Conservation (phyloP, 2,329 filamentous ascomycete genomes). For the Aureobasidium sp. region DNA sequence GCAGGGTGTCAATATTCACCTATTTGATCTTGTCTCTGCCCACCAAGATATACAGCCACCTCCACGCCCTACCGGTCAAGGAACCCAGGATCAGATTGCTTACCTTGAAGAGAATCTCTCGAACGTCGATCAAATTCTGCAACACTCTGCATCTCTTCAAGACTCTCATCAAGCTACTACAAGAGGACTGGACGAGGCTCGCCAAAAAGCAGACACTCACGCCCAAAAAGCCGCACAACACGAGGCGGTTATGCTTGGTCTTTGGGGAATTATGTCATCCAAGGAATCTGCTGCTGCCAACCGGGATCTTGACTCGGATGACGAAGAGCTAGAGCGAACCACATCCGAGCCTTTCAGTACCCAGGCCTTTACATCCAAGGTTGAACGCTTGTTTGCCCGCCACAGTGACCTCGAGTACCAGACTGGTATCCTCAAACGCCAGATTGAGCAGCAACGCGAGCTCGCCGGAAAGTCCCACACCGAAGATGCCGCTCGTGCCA, state of each 20-base stretch:
- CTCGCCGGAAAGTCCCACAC: slow-evolving; percentile 79
- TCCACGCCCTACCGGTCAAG: slow-evolving; percentile 49
- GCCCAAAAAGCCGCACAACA: slow-evolving; percentile 45
- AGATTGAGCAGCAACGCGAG: slow-evolving; percentile 92
- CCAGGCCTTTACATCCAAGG: slow-evolving; percentile 65
- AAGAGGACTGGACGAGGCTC: slow-evolving; percentile 18
- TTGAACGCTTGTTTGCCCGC: slow-evolving; percentile 70
- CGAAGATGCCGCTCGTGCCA: slow-evolving; percentile 33
- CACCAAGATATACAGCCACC: slow-evolving; percentile 46
- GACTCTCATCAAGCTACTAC: slow-evolving; percentile 18
- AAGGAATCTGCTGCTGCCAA: slow-evolving; percentile 30
- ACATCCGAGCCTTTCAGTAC: slow-evolving; percentile 55
- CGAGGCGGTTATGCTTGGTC: slow-evolving; percentile 42
- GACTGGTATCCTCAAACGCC: slow-evolving; percentile 77
- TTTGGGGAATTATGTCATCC: slow-evolving; percentile 45
- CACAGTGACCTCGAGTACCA: slow-evolving; percentile 76
- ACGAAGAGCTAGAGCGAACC: slow-evolving; percentile 29
- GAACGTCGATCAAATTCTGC: slow-evolving; percentile 25
- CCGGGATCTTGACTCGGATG: slow-evolving; percentile 19
- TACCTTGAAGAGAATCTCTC: slow-evolving; percentile 57
- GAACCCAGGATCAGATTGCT: slow-evolving; percentile 57
- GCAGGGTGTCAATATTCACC: slow-evolving; percentile 54
- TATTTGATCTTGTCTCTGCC: slow-evolving; percentile 41
- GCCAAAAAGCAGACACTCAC: slow-evolving; percentile 18
- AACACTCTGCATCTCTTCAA: slow-evolving; percentile 23